Base-by-base conservation (phyloP, 2,329 filamentous ascomycete genomes). In the Neodidymelliopsis sp. region DNA sequence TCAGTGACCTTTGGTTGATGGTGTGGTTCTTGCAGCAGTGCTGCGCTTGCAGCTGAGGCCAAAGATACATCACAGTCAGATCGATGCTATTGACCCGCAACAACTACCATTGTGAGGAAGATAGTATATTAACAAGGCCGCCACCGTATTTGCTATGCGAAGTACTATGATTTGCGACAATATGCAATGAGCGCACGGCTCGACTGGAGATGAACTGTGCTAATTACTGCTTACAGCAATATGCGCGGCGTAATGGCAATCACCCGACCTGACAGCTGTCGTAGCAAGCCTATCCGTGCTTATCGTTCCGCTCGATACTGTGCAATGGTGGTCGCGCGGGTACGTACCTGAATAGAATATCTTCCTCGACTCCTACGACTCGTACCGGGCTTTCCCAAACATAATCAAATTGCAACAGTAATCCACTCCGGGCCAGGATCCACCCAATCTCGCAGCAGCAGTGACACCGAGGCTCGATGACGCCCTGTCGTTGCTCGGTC, bases 331-430 rank as follows among this genome's bases (percentile, higher is more conserved):
- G 39, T 30, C 40, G 28, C 47, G 40, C 47, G 47, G 40, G 47
- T 50, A 50, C 47, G 40, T 50, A n/a, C n/a, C n/a, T n/a, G n/a
- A n/a, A n/a, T n/a, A n/a, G 47, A 45, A 41, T 31, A 45, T 50
- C 47, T 45, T 41, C 25, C 36, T 36, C 23, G 28, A 25, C 31
- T 37, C 30, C 31, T 15, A 40, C 40, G 35, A 50, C 19, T 41
- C 40, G 35, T 16, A 20, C 8, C 47, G 40, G 35, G 40, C 40
- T 35, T 27, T 40, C 41, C 41, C 36, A 41, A 45, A 45, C 30
- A 22, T 25, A n/a, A 20, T 23, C 20, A 29, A 28, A 45, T 50
- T 38, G 24, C 29, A 18, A 27, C 8, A 30, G 25, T 20, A 45
- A 24, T 20, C 35, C 30, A 45, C 13, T 12, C 22, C 29, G 30